Conservation (phyloP, 257 asterid genomes). For the Ajuga chamaepitys region DNA sequence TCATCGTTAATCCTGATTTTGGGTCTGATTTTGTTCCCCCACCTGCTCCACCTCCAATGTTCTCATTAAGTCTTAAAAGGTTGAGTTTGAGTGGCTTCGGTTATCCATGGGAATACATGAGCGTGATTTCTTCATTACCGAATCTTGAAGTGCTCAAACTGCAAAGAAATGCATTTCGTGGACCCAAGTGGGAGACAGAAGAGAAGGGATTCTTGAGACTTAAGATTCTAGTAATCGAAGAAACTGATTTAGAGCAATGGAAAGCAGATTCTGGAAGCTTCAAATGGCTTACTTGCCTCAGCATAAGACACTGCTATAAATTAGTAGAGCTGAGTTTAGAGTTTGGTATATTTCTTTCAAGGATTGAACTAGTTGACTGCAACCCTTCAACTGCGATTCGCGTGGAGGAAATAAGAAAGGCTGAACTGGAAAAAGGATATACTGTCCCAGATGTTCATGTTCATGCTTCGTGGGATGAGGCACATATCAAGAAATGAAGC, state of each 20-base stretch:
- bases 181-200: not conserved
- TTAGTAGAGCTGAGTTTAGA: not conserved
- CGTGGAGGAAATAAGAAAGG: too few relatives aligned
- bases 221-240: not conserved
- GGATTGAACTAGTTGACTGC: not conserved
- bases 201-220: not conserved
- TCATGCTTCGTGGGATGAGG: too few relatives aligned
- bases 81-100: not conserved
- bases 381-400: not conserved
- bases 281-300: not conserved
- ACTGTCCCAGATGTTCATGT: too few relatives aligned
- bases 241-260: not conserved
- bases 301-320: not conserved
- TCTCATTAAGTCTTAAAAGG: not conserved
- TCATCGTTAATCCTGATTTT: not conserved
- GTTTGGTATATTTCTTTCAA: rapidly evolving
- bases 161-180: not conserved
- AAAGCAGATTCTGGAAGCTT: not conserved
- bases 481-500: too few relatives aligned
- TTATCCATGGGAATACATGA: not conserved
- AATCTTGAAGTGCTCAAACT: not conserved
- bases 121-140: not conserved
- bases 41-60: not conserved
- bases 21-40: not conserved
- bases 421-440: too few relatives aligned